phyloP scores from a whole-genome alignment of 148 eudicot genomes.

The Dianthus caryophyllus region DNA sequence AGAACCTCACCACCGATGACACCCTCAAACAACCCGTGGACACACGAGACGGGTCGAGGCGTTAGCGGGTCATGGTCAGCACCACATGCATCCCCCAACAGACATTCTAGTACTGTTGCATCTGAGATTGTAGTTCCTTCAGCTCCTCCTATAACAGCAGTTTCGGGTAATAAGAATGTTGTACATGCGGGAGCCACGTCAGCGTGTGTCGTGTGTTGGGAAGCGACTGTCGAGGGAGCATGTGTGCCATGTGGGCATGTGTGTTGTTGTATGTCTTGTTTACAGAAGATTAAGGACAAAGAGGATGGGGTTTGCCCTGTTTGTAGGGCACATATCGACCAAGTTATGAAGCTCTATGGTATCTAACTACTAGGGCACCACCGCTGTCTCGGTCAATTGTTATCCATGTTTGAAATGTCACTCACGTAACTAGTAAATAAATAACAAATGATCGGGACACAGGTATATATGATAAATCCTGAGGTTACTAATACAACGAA shows the following conservation, averaged over 20 bases:
- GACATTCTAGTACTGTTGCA: conserved; percentile 6
- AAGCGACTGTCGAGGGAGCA: conserved; percentile 60
- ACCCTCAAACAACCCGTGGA: conserved; percentile 9
- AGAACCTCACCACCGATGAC: conserved; percentile 12
- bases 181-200: conserved; percentile 1
- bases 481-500: too few species aligned
- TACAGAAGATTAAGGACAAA: conserved; percentile 38
- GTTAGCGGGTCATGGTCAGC: conserved; percentile 1
- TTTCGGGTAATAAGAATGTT: neutral
- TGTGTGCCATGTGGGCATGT: conserved; percentile 66
- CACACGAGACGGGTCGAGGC: neutral
- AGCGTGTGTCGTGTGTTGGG: conserved; percentile 51
- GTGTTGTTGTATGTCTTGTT: conserved; percentile 54
- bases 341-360: conserved; percentile 43
- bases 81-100: conserved; percentile 15
- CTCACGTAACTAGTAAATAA: too few species aligned
- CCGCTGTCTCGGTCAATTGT: too few species aligned
- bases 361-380: conserved; percentile 11
- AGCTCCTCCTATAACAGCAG: conserved; percentile 31
- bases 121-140: conserved; percentile 27
- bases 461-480: too few species aligned
- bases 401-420: too few species aligned
- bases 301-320: conserved; percentile 48
- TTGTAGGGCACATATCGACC: conserved; percentile 42
- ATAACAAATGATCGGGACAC: too few species aligned